Evolutionary conservation across 2,329 filamentous ascomycete species (phyloP).

Genomic region (Ceratocystis harringtonii): DNA sequence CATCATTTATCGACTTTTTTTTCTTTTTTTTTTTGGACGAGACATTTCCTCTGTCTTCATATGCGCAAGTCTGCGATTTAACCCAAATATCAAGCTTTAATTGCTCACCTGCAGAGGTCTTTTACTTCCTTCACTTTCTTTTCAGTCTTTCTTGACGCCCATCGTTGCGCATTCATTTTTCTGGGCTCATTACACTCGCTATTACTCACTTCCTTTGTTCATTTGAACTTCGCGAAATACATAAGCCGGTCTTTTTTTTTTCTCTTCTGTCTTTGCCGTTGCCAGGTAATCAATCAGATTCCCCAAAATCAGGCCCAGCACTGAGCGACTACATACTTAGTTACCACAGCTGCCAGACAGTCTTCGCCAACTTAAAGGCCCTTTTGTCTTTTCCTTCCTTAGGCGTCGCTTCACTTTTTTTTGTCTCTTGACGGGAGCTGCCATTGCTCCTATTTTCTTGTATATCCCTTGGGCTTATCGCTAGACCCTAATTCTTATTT

Average conservation of each 20-base stretch:
- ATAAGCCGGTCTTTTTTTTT: no score
- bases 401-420: not conserved
- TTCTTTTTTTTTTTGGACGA: slow-evolving; percentile 21
- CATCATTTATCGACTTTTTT: slow-evolving; percentile 28
- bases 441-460: not conserved
- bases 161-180: no score
- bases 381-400: not conserved
- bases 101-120: not conserved
- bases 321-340: not conserved
- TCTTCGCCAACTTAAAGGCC: not conserved
- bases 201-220: not conserved
- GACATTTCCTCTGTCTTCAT: not conserved
- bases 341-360: not conserved
- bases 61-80: not conserved
- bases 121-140: not conserved
- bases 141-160: not conserved
- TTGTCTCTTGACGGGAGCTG: not conserved
- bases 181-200: not conserved
- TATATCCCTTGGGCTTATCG: not conserved
- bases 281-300: not conserved
- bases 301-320: not conserved
- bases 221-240: no score
- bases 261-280: not conserved
- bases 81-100: not conserved
- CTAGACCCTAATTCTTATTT: not conserved